Evolutionary conservation across 2,329 filamentous ascomycete genomes (phyloP).

Genomic region (Metarhizium humberi): DNA sequence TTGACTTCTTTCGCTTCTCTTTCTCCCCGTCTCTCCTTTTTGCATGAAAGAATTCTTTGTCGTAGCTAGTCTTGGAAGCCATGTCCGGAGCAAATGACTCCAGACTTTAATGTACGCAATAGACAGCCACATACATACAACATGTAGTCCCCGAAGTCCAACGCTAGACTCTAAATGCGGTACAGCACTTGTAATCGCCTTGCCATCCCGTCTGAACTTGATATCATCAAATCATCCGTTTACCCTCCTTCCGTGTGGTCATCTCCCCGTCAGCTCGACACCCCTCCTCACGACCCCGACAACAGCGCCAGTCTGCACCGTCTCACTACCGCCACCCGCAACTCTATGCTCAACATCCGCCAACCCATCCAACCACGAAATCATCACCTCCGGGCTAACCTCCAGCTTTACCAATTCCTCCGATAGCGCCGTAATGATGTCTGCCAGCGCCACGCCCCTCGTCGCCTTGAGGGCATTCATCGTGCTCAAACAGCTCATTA

Average conservation of each 20-base stretch:
- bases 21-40: too few species aligned
- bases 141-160: too few species aligned
- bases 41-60: too few species aligned
- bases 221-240: too few species aligned
- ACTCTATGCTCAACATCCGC: constrained; percentile 90
- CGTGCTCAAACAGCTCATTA: constrained; percentile 79
- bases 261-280: constrained; percentile 56
- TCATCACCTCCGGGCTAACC: constrained; percentile 77
- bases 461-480: constrained; percentile 79
- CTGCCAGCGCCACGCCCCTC: constrained; percentile 82
- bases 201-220: too few species aligned
- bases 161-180: too few species aligned
- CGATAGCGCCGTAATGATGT: constrained; percentile 79
- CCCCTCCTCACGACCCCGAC: constrained; percentile 83
- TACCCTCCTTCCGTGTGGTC: neutral
- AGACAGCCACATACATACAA: too few species aligned
- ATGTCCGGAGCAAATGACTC: too few species aligned
- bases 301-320: constrained; percentile 83
- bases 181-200: too few species aligned
- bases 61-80: too few species aligned
- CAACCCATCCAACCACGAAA: constrained; percentile 83
- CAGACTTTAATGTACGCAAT: too few species aligned
- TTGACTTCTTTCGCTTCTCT: too few species aligned
- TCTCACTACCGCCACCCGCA: constrained; percentile 77
- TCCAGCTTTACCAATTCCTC: constrained; percentile 78